A percentile compares a stretch with the other conserved stretches of the same genome.
Conservation (phyloP, 2,329 filamentous ascomycete genomes). For the Zymoseptoria brevis region DNA sequence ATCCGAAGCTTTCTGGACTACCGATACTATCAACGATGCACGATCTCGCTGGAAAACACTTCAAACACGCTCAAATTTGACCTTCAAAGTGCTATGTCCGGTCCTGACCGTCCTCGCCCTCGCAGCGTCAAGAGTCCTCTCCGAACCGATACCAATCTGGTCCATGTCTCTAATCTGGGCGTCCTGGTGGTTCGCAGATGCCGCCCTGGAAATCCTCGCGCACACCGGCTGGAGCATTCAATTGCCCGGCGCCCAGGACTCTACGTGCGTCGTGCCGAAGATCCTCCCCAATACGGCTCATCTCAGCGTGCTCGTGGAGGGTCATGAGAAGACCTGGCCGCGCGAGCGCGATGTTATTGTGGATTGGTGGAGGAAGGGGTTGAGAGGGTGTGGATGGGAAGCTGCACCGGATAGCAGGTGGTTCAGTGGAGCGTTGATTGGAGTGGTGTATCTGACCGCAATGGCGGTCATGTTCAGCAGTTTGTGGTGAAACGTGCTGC, state of each 20-base stretch:
- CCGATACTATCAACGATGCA: background rate
- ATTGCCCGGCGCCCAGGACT: background rate
- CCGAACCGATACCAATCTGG: background rate
- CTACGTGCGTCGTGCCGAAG: background rate
- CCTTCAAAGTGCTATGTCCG: background rate
- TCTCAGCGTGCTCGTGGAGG: background rate
- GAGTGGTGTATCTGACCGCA: background rate
- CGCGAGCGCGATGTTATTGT: background rate
- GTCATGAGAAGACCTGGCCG: background rate
- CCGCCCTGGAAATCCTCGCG: background rate
- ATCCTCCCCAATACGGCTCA: background rate
- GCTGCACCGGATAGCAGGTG: background rate
- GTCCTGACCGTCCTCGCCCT: background rate
- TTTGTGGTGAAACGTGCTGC: background rate
- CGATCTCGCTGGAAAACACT: background rate
- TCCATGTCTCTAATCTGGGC: background rate
- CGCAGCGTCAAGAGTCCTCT: background rate
- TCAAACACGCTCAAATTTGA: background rate
- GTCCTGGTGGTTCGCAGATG: background rate
- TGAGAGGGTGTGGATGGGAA: background rate
- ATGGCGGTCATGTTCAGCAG: background rate
- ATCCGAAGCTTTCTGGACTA: background rate
- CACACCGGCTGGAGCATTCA: background rate
- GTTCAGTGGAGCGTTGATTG: background rate
- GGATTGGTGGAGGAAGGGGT: background rate